Evolutionary conservation across 176 grass and related monocot genomes (phyloP).

Genomic region (Oryza australiensis): DNA sequence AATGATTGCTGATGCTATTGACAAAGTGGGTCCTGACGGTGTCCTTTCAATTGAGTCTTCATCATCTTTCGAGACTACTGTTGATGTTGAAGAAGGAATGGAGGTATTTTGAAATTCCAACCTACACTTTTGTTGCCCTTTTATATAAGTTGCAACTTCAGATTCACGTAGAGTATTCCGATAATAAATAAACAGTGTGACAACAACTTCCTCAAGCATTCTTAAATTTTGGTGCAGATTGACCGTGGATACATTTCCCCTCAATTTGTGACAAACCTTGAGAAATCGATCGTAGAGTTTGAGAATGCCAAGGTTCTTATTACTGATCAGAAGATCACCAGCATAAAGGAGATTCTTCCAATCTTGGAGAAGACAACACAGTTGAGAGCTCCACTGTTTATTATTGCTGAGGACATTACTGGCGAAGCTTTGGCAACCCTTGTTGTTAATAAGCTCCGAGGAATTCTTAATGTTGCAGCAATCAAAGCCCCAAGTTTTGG

Average conservation of each 20-base stretch:
- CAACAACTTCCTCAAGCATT: background rate
- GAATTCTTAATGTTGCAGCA: conserved; percentile 68
- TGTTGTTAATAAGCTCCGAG: conserved; percentile 75
- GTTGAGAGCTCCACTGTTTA: conserved; percentile 61
- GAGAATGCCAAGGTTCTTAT: conserved; percentile 78
- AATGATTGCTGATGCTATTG: conserved; percentile 94
- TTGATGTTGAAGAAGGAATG: conserved; percentile 98
- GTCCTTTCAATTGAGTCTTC: conserved; percentile 93
- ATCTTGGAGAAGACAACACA: conserved; percentile 68
- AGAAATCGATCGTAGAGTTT: conserved; percentile 75
- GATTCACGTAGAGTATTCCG: background rate
- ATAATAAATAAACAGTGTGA: background rate
- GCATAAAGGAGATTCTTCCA: conserved; percentile 75
- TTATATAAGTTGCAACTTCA: background rate
- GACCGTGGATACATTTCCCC: conserved; percentile 75
- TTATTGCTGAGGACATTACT: conserved; percentile 69
- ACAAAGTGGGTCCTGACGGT: conserved; percentile 90
- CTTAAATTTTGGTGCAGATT: conserved; percentile 45
- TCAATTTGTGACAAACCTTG: conserved; percentile 74
- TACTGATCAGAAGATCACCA: conserved; percentile 77
- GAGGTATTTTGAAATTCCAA: conserved; percentile 56
- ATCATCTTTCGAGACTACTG: conserved; percentile 88
- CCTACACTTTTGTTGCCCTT: background rate
- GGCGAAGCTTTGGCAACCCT: conserved; percentile 76
- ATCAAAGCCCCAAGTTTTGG: conserved; percentile 82